These are phyloP conservation scores for Heliamphora pulchella DNA, from an alignment of 179 eudicot species.

Conservation along the genomic window DNA sequence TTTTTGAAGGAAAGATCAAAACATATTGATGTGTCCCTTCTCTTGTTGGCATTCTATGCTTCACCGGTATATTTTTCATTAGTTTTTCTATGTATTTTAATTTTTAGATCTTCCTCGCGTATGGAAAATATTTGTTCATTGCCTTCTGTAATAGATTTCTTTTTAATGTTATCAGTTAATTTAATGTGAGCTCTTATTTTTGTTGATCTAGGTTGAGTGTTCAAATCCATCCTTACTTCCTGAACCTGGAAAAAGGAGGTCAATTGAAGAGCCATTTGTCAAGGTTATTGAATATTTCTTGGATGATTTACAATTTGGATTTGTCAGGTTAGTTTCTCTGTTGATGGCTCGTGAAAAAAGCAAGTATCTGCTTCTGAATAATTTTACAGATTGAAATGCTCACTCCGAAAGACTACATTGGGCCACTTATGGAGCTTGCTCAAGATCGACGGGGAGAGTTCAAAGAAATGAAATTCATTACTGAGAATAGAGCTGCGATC, in stretches of 20 bases:
- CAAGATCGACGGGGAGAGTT: slow-evolving; percentile 94
- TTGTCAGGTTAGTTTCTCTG: not conserved
- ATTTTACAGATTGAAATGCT: slow-evolving; percentile 78
- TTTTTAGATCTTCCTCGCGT: not conserved
- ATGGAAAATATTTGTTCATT: not conserved
- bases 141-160: not conserved
- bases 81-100: not conserved
- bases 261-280: slow-evolving; percentile 88
- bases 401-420: slow-evolving; percentile 91
- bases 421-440: slow-evolving; percentile 93
- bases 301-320: slow-evolving; percentile 6
- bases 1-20: no score
- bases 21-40: no score
- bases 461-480: slow-evolving; percentile 84
- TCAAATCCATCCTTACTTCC: slow-evolving; percentile 95
- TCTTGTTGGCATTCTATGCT: slow-evolving; percentile 2
- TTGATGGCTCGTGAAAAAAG: not conserved
- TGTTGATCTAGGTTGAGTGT: slow-evolving; percentile 66
- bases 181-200: slow-evolving; percentile 6
- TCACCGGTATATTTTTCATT: not conserved
- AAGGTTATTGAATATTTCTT: slow-evolving; percentile 42
- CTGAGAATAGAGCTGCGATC: slow-evolving; percentile 76
- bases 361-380: slow-evolving; percentile 7
- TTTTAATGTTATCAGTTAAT: not conserved
- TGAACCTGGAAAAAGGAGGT: slow-evolving; percentile 76